Conservation (phyloP, 352 stramenopile species). For the Phytophthora tubulina region DNA sequence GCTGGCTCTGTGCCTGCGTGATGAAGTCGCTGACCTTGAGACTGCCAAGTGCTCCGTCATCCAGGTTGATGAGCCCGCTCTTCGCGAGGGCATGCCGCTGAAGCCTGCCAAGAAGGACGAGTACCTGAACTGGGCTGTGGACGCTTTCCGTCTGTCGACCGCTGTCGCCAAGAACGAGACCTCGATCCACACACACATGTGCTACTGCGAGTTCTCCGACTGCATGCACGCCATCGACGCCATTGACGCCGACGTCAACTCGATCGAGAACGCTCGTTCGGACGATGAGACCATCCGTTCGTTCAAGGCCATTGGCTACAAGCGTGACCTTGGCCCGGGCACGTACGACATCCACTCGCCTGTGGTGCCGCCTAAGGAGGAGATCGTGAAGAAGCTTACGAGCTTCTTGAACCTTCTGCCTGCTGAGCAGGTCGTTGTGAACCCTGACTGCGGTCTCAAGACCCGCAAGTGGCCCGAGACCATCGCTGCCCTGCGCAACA, state of each 20-base stretch:
- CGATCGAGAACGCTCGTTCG: conserved; percentile 94
- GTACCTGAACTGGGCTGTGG: conserved; percentile 83
- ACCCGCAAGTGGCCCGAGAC: conserved; percentile 93
- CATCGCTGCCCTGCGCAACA: conserved; percentile 90
- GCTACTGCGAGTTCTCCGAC: conserved; percentile 96
- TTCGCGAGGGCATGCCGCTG: conserved; percentile 93
- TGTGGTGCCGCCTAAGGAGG: conserved; percentile 88
- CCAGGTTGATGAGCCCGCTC: conserved; percentile 93
- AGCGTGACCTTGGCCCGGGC: conserved; percentile 91
- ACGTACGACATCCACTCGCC: conserved; percentile 96
- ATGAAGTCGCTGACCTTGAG: conserved; percentile 94
- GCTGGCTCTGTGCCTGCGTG: conserved; percentile 88
- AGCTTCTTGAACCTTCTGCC: conserved; percentile 88
- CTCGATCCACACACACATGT: conserved; percentile 97
- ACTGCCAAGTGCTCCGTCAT: conserved; percentile 90
- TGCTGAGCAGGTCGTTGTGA: conserved; percentile 85
- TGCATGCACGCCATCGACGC: conserved; percentile 94
- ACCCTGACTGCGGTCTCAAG: conserved; percentile 95
- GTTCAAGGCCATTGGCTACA: conserved; percentile 92
- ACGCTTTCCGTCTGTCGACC: conserved; percentile 91
- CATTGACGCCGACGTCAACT: conserved; percentile 95
- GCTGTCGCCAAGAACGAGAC: conserved; percentile 89
- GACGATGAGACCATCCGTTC: conserved; percentile 92
- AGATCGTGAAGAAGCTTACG: conserved; percentile 90
- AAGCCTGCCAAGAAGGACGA: conserved; percentile 86